These are phyloP conservation scores for Auriculariales sp. DNA, from an alignment of 768 basidiomycete genomes.

Conservation along the genomic window DNA sequence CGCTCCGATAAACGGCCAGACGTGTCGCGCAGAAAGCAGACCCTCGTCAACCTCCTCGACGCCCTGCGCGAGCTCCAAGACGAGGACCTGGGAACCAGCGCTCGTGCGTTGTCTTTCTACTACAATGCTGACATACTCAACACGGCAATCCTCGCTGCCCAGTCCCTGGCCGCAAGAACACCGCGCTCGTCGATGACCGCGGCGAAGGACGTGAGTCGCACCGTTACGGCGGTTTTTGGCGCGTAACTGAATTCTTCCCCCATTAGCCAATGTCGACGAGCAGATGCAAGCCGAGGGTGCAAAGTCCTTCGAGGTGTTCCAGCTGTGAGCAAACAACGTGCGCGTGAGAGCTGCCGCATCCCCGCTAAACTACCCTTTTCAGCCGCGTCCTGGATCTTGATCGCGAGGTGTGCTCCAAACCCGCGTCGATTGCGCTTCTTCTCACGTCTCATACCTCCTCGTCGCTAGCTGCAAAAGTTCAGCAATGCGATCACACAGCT, in stretches of 20 bases:
- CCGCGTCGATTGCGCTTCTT: background rate
- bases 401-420: conserved; percentile 42
- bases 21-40: conserved; percentile 22
- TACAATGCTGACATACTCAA: no score
- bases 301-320: conserved; percentile 47
- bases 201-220: conserved; percentile 46
- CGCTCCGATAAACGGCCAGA: background rate
- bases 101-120: background rate
- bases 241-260: background rate
- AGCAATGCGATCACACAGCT: conserved; percentile 64
- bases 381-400: conserved; percentile 51
- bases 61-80: conserved; percentile 28
- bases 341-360: conserved; percentile 3
- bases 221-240: background rate
- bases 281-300: conserved; percentile 55
- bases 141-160: background rate
- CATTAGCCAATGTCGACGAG: conserved; percentile 48
- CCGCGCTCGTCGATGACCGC: conserved; percentile 46
- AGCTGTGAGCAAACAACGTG: conserved; percentile 26
- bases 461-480: conserved; percentile 52
- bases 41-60: conserved; percentile 31
- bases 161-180: conserved; percentile 9
- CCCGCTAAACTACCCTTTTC: no score
- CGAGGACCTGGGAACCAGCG: conserved; percentile 19
- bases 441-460: conserved; percentile 8